Percentiles rank a stretch among this genome's conserved stretches.
Conservation (phyloP, 2,329 filamentous ascomycete genomes). For the Cadophora malorum region DNA sequence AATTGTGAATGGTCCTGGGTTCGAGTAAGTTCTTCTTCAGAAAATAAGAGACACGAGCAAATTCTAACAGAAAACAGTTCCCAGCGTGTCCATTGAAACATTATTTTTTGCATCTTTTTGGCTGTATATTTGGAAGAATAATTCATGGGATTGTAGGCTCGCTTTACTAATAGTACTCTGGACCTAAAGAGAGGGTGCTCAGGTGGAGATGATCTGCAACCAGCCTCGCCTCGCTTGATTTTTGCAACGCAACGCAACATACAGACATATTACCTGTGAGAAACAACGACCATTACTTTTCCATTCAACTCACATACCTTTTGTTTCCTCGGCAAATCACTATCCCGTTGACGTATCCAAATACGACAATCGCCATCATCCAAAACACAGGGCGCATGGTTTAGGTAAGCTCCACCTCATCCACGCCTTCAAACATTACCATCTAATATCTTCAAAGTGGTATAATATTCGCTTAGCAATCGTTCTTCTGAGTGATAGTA, state of each 20-base stretch:
- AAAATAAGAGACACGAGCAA: background rate
- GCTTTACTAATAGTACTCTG: background rate
- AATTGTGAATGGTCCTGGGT: constrained; percentile 8
- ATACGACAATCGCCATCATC: background rate
- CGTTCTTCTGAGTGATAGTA: background rate
- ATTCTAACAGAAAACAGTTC: background rate
- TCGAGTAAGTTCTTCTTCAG: background rate
- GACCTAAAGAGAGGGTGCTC: background rate
- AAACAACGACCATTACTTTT: background rate
- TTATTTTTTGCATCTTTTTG: background rate
- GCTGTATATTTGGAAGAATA: background rate
- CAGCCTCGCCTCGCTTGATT: background rate
- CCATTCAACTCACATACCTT: background rate
- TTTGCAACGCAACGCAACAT: background rate
- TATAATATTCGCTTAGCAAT: constrained; percentile 14
- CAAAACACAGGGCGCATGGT: background rate
- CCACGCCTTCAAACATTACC: background rate
- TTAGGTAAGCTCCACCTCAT: background rate
- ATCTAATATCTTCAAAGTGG: background rate
- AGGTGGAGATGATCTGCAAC: background rate
- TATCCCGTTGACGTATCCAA: background rate
- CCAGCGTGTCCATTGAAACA: background rate
- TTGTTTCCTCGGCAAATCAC: background rate
- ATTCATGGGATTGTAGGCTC: background rate
- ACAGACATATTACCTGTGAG: background rate